Conservation (phyloP, 2,329 filamentous ascomycete species). For the Aspergillus tubingensis region DNA sequence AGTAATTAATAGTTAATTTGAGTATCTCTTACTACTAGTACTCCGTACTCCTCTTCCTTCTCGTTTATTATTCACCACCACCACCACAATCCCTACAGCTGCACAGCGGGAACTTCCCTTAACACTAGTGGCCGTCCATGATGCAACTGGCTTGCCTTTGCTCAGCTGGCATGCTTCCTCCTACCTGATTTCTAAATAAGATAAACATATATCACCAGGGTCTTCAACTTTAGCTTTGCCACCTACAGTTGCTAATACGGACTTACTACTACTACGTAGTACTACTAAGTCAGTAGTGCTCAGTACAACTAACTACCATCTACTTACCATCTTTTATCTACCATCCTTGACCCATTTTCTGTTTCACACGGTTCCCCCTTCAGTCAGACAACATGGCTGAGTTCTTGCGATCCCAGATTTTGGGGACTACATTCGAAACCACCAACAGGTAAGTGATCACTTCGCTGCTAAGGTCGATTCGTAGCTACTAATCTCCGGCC, state of each 20-base stretch:
- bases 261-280: no score
- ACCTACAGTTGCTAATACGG: no score
- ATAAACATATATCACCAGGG: no score
- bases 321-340: no score
- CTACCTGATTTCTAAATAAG: no score
- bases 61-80: neutral
- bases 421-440: conserved; percentile 99
- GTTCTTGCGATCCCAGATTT: conserved; percentile 98
- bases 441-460: conserved; percentile 70
- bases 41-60: neutral
- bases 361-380: neutral
- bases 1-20: neutral
- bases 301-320: no score
- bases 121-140: conserved; percentile 1
- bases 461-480: neutral
- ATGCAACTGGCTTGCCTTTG: neutral
- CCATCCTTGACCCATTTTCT: neutral
- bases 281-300: no score
- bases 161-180: neutral
- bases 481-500: conserved; percentile 22
- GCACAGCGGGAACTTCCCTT: neutral
- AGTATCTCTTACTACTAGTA: neutral
- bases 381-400: conserved; percentile 75
- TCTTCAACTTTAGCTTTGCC: no score
- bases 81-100: neutral